phyloP scores from a whole-genome alignment of 768 basidiomycete genomes.

The Tricholoma terreum region DNA sequence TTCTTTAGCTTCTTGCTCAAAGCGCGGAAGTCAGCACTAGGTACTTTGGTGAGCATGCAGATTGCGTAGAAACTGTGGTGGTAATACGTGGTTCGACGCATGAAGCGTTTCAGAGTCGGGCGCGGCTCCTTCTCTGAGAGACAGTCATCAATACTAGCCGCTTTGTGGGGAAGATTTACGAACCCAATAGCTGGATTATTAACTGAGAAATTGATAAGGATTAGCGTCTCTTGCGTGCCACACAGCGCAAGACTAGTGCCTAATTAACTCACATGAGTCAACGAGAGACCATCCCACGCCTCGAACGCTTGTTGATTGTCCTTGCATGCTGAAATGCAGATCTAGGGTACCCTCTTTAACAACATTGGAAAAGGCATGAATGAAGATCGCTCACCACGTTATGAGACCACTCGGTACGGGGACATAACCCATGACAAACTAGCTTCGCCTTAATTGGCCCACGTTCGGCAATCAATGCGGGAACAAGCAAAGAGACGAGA shows the following conservation, averaged over 20 bases:
- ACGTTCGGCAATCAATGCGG: background rate
- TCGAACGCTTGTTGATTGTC: background rate
- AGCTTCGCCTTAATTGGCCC: background rate
- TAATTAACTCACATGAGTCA: background rate
- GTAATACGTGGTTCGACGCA: background rate
- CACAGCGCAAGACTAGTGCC: background rate
- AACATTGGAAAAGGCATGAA: too few species aligned
- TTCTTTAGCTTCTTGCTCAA: background rate
- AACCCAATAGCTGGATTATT: background rate
- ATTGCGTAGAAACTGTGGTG: background rate
- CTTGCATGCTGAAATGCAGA: constrained; percentile 3
- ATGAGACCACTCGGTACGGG: background rate
- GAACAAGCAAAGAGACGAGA: background rate
- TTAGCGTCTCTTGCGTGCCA: background rate
- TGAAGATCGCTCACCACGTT: background rate
- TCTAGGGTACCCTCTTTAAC: background rate
- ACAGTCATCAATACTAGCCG: background rate
- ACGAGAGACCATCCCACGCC: background rate
- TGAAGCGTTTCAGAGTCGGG: background rate
- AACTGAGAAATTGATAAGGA: background rate
- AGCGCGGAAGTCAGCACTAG: background rate
- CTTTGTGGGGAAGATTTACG: background rate
- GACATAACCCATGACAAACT: background rate
- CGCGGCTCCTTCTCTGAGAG: background rate
- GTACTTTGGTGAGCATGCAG: background rate